These are phyloP conservation scores for Fagopyrum tataricum DNA, from an alignment of 148 eudicot species.

Conservation along the genomic window DNA sequence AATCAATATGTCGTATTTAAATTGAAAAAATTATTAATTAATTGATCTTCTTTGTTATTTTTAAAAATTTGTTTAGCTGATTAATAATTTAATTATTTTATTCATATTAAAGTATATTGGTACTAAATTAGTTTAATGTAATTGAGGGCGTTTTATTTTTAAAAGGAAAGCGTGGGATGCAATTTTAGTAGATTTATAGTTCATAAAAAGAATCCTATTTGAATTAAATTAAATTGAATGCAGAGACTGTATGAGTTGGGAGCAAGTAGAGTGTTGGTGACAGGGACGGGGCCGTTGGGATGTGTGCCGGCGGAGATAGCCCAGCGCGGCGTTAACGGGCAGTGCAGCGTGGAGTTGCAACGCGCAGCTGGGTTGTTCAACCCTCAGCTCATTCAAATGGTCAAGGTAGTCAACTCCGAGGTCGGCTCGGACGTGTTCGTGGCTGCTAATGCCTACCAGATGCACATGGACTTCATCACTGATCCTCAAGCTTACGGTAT, in stretches of 20 bases:
- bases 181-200: no score
- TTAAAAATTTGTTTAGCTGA: no score
- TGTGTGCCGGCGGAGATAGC: constrained; percentile 52
- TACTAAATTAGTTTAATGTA: no score
- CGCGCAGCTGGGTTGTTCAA: constrained; percentile 35
- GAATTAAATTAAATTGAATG: not conserved
- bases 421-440: constrained; percentile 32
- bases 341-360: constrained; percentile 31
- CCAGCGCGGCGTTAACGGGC: constrained; percentile 36
- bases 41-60: no score
- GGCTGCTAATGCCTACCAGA: constrained; percentile 27
- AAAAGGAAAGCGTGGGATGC: no score
- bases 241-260: constrained; percentile 43
- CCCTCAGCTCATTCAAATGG: constrained; percentile 30
- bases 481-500: constrained; percentile 41
- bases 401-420: constrained; percentile 25
- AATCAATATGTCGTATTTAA: no score
- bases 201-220: no score
- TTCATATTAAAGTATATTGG: not conserved
- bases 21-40: no score
- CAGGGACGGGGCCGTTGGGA: constrained; percentile 50
- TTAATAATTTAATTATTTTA: no score
- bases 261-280: constrained; percentile 47
- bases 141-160: no score
- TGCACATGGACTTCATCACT: constrained; percentile 36